Percentiles rank a stretch among this genome's conserved stretches.
Conservation (phyloP, 2,329 filamentous ascomycete genomes). For the Knufia fluminis region DNA sequence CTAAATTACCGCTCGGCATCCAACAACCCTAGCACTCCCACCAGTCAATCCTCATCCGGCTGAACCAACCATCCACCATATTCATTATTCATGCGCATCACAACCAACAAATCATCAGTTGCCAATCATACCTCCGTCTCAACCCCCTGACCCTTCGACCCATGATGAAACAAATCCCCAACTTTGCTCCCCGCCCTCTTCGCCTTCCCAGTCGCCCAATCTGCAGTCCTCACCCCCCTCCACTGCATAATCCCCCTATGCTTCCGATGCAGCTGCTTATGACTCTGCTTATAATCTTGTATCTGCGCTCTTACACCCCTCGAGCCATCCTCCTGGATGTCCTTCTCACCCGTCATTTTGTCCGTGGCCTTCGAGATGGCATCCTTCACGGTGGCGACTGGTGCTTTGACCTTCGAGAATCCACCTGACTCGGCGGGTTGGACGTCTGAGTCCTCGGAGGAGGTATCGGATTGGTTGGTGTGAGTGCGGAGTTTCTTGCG, state of each 20-base stretch:
- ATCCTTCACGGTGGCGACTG: slow-evolving; percentile 10
- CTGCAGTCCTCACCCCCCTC: slow-evolving; percentile 47
- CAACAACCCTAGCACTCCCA: too few relatives aligned
- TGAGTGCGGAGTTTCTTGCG: slow-evolving; percentile 16
- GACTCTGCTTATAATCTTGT: slow-evolving; percentile 57
- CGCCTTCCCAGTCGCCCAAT: slow-evolving; percentile 52
- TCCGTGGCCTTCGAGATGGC: slow-evolving; percentile 6
- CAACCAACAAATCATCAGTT: too few relatives aligned
- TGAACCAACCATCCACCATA: too few relatives aligned
- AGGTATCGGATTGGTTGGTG: slow-evolving; percentile 14
- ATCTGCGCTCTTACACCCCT: slow-evolving; percentile 32
- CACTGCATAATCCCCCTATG: slow-evolving; percentile 68
- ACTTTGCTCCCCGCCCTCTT: slow-evolving; percentile 41
- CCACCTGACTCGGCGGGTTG: background rate
- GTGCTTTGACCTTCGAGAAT: slow-evolving; percentile 8
- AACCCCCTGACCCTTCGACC: slow-evolving; percentile 45
- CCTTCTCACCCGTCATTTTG: slow-evolving; percentile 14
- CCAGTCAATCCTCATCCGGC: too few relatives aligned
- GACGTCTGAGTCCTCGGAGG: slow-evolving; percentile 11
- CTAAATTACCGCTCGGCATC: too few relatives aligned
- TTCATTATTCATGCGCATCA: too few relatives aligned
- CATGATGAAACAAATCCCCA: slow-evolving; percentile 46
- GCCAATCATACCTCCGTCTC: slow-evolving; percentile 56
- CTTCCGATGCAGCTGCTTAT: slow-evolving; percentile 58
- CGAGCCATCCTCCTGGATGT: slow-evolving; percentile 21